These are phyloP conservation scores for Chalara sp. DNA, from an alignment of 2,329 filamentous ascomycete species.

Conservation along the genomic window DNA sequence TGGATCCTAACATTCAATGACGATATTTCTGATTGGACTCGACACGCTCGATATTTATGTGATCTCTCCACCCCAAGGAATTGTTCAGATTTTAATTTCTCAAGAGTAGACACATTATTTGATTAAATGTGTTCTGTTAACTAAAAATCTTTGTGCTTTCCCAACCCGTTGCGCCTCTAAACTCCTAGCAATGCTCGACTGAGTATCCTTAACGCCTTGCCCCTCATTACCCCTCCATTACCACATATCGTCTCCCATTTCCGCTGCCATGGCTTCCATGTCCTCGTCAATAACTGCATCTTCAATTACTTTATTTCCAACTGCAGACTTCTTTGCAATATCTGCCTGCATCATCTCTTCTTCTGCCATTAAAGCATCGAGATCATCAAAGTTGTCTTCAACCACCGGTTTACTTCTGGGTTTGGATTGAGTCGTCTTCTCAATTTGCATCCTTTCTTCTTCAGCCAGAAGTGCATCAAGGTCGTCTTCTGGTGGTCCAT, in stretches of 20 bases:
- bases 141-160: too few species aligned
- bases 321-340: neutral
- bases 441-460: constrained; percentile 18
- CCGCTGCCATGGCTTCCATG: constrained; percentile 51
- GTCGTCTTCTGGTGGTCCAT: constrained; percentile 36
- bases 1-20: too few species aligned
- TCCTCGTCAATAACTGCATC: constrained; percentile 22
- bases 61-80: too few species aligned
- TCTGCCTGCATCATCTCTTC: constrained; percentile 38
- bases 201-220: constrained; percentile 34
- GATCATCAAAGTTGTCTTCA: constrained; percentile 33
- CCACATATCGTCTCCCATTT: constrained; percentile 9
- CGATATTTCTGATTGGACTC: too few species aligned
- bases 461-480: constrained; percentile 19
- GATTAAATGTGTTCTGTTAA: too few species aligned
- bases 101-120: too few species aligned
- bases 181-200: neutral
- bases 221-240: constrained; percentile 3
- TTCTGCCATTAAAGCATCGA: constrained; percentile 58
- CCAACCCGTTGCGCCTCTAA: too few species aligned
- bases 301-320: constrained; percentile 13
- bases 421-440: constrained; percentile 4
- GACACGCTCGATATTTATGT: too few species aligned
- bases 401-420: constrained; percentile 3
- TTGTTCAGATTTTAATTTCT: too few species aligned